Evolutionary conservation across 1,284 basidiomycete genomes (phyloP), one percentile per base, ranked within the genome.

Genomic region (Polyporus tsugae): DNA sequence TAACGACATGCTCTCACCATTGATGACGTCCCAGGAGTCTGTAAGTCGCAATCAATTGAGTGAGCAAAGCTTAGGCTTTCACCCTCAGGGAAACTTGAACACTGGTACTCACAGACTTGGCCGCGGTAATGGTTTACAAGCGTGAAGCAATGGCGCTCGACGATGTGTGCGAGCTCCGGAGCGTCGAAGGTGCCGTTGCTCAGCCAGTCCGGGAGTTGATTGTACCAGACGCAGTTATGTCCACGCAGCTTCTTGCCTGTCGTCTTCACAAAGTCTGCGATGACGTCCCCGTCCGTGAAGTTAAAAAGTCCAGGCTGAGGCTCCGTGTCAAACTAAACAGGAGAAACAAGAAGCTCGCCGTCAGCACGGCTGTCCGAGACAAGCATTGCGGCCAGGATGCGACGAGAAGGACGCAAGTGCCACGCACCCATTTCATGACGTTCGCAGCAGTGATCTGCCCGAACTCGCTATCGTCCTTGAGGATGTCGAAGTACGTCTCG

Each of bases 141-240:
- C 33, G 81, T 85, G 58, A 78, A 78, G 69, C 82, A 83, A 71
- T 88, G 86, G 33, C 78, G 83, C 64, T 82, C 74, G 13, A 89
- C 78, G 61, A 87, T 81, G 46, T 80, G 78, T 33, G 81, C 78
- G n/a, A 88, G 80, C 19, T 82, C 82, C 0, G 82, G 77, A 44
- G 81, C 79, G 66, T 80, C 77, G 72, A 84, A 86, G 67, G 77
- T 80, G 15, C 84, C 83, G 66, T 77, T 72, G 4, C 80, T 78
- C 6, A 88, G 82, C 86, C 86, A 89, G 75, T 75, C 78, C 1
- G 86, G 84, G 2, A 88, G 79, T 71, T 88, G 87, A 70, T 81
- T 85, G 75, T 89, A 80, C 88, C 87, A 88, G 39, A 88, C 86
- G 70, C 84, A 85, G 72, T 82, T 85, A 75, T 86, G 86, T 11